Evolutionary conservation across 139 green algal genomes (phyloP).

Genomic region (Picochlorum sp.): DNA sequence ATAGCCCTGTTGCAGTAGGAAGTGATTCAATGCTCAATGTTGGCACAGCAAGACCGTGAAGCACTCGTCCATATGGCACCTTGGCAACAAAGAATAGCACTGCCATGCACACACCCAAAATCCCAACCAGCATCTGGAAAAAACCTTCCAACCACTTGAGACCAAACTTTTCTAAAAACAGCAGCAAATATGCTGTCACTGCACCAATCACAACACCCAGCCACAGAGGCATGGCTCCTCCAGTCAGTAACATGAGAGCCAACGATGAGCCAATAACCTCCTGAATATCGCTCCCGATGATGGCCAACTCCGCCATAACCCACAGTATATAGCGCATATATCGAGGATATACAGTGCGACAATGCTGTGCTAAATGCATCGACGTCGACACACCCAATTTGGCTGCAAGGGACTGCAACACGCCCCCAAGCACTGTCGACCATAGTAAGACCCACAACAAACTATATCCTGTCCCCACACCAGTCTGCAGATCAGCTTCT

Average conservation of each 20-base stretch:
- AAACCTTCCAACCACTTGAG: constrained; percentile 25
- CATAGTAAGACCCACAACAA: constrained; percentile 35
- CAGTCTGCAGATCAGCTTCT: constrained; percentile 38
- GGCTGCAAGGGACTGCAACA: constrained; percentile 28
- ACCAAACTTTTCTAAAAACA: constrained; percentile 35
- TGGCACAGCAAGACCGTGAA: constrained; percentile 15
- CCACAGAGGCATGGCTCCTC: constrained; percentile 59
- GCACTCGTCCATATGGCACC: constrained; percentile 23
- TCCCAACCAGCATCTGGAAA: constrained; percentile 22
- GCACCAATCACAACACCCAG: constrained; percentile 20
- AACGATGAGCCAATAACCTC: constrained; percentile 74
- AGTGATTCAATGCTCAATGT: constrained; percentile 11
- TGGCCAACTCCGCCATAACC: constrained; percentile 79
- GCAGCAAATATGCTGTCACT: constrained; percentile 25
- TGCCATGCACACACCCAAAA: constrained; percentile 20
- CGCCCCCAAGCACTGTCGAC: constrained; percentile 13
- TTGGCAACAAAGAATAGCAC: constrained; percentile 19
- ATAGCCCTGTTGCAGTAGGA: constrained; percentile 5
- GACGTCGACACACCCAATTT: constrained; percentile 32
- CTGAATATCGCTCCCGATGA: constrained; percentile 75
- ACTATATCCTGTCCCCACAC: constrained; percentile 27
- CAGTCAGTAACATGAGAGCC: constrained; percentile 61
- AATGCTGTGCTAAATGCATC: constrained; percentile 27
- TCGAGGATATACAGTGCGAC: constrained; percentile 31
- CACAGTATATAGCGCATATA: constrained; percentile 49